Percentiles rank a stretch among this genome's conserved stretches.
phyloP scores from a whole-genome alignment of 164 flowering plant species.

The Akebia trifoliata region DNA sequence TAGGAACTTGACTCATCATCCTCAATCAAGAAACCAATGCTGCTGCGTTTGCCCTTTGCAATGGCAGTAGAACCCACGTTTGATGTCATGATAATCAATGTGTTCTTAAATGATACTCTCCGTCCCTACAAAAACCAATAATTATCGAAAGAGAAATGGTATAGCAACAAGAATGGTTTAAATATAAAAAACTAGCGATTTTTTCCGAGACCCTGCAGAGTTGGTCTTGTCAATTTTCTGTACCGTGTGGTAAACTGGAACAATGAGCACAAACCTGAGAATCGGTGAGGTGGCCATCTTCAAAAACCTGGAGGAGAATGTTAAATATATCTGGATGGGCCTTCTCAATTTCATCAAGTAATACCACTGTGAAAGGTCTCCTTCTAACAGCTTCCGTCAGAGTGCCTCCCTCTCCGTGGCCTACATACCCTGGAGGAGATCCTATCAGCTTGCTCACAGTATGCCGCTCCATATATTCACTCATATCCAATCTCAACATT shows the following conservation, averaged over 20 bases:
- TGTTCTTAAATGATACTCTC: slow-evolving; percentile 74
- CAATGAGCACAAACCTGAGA: slow-evolving; percentile 58
- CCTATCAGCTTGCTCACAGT: slow-evolving; percentile 82
- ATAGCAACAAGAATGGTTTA: too few relatives aligned
- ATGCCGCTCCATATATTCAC: slow-evolving; percentile 91
- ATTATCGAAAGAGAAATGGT: slow-evolving; percentile 3
- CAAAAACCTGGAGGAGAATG: slow-evolving; percentile 81
- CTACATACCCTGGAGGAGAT: slow-evolving; percentile 92
- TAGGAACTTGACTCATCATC: slow-evolving; percentile 52
- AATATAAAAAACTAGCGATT: too few relatives aligned
- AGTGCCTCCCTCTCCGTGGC: slow-evolving; percentile 79
- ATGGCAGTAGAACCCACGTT: slow-evolving; percentile 79
- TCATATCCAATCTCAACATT: slow-evolving; percentile 86
- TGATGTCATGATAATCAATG: slow-evolving; percentile 86
- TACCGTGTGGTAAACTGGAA: background rate
- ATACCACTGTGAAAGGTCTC: slow-evolving; percentile 65
- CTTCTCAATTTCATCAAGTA: slow-evolving; percentile 91
- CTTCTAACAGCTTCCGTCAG: slow-evolving; percentile 86
- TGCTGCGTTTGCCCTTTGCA: slow-evolving; percentile 55
- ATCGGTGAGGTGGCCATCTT: slow-evolving; percentile 89
- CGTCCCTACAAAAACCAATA: slow-evolving; percentile 47
- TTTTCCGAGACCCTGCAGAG: too few relatives aligned
- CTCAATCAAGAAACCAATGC: slow-evolving; percentile 52
- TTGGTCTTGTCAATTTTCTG: background rate
- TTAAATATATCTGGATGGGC: slow-evolving; percentile 91